These are phyloP conservation scores for Sphagnum contortum DNA, from an alignment of 225 moss, liverwort and hornwort species.

Conservation along the genomic window DNA sequence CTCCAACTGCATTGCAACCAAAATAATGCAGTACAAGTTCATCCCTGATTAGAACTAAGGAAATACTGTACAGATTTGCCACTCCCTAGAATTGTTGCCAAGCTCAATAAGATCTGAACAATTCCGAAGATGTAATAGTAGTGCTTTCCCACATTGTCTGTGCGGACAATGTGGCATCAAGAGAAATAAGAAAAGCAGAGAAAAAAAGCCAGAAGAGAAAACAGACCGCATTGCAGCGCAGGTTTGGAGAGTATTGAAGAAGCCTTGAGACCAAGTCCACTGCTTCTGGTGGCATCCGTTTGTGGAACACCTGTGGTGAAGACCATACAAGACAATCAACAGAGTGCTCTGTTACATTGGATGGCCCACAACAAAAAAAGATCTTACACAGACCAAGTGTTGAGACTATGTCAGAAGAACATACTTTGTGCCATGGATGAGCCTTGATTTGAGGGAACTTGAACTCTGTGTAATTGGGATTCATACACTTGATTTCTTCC, in stretches of 20 bases:
- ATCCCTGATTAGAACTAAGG: too few species aligned
- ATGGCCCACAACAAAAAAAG: too few species aligned
- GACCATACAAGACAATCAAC: too few species aligned
- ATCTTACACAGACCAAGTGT: too few species aligned
- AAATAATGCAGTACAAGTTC: background rate
- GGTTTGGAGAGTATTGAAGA: constrained; percentile 49
- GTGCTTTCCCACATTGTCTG: too few species aligned
- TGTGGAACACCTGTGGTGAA: constrained; percentile 37
- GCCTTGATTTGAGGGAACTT: constrained; percentile 60
- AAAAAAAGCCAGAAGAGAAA: too few species aligned
- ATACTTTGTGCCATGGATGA: constrained; percentile 57
- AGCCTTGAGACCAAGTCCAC: constrained; percentile 54
- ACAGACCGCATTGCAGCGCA: constrained; percentile 49
- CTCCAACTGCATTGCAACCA: constrained; percentile 28
- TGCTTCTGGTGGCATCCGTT: constrained; percentile 55
- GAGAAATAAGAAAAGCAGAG: too few species aligned
- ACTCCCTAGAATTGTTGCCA: too few species aligned
- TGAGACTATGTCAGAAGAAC: background rate
- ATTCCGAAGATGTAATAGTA: too few species aligned
- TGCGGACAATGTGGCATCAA: too few species aligned
- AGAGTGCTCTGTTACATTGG: background rate
- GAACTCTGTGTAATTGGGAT: constrained; percentile 54
- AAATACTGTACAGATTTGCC: too few species aligned
- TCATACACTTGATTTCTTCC: constrained; percentile 61
- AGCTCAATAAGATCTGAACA: too few species aligned